A percentile compares a stretch with the other conserved stretches of the same genome.
Evolutionary conservation across 768 basidiomycete genomes (phyloP).

Genomic region (Tricholoma terreum): DNA sequence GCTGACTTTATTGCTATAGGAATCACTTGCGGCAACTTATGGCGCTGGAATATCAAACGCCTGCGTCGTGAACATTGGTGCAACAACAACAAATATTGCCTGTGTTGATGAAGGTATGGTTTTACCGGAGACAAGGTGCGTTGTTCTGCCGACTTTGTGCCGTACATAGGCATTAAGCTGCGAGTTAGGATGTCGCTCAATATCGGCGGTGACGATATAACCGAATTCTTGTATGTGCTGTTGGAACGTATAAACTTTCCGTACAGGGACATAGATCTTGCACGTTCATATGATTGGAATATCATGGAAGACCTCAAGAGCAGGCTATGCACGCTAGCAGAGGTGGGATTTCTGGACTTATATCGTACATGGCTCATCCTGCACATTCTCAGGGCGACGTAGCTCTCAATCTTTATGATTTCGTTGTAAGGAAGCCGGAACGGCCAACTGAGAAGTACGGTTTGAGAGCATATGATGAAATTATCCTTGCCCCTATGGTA

Average conservation of each 20-base stretch:
- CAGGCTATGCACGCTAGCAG: slow-evolving; percentile 78
- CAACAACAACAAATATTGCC: slow-evolving; percentile 76
- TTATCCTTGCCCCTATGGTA: slow-evolving; percentile 93
- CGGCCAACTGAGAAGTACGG: slow-evolving; percentile 83
- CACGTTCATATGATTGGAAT: slow-evolving; percentile 79
- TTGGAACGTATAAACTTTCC: slow-evolving; percentile 83
- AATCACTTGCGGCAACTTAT: slow-evolving; percentile 90
- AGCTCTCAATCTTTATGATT: slow-evolving; percentile 87
- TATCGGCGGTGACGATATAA: slow-evolving; percentile 94
- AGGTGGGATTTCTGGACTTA: slow-evolving; percentile 48
- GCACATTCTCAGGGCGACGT: slow-evolving; percentile 70
- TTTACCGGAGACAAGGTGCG: slow-evolving; percentile 80
- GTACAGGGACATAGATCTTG: slow-evolving; percentile 79
- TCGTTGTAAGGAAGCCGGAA: slow-evolving; percentile 76
- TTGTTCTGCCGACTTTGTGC: not conserved
- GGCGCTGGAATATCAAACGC: slow-evolving; percentile 94
- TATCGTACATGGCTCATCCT: not conserved
- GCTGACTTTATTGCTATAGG: slow-evolving; percentile 43
- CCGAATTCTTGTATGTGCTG: slow-evolving; percentile 79
- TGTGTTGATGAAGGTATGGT: slow-evolving; percentile 95
- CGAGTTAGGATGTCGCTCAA: slow-evolving; percentile 65
- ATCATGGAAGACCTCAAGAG: slow-evolving; percentile 91
- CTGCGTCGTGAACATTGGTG: slow-evolving; percentile 95
- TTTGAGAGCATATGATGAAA: slow-evolving; percentile 90
- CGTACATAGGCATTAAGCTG: slow-evolving; percentile 6